Base-by-base conservation (phyloP, 805 yeast genomes). In the Kuraishia ogatae region DNA sequence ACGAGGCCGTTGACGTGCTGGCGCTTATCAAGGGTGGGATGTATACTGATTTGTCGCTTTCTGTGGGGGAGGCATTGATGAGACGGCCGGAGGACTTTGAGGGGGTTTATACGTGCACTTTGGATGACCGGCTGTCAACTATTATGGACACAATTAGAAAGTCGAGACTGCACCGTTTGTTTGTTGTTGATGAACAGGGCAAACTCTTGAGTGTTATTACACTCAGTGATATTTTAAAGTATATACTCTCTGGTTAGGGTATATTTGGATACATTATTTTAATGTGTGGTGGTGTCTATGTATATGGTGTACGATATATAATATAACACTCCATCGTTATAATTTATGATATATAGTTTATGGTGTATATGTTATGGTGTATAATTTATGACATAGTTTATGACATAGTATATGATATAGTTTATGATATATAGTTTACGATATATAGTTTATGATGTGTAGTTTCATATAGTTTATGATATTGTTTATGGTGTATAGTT, bases 81-180 rank as follows among this genome's bases (percentile, higher is more conserved):
- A 83, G 96, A 70, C 78, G 97, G 66, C 85, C 96, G 2, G 97
- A 92, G 62, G 97, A 94, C 67, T 94, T 93, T 64, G 98, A 94
- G 70, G 99, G 99, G 57, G 98, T 94, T 15, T 89, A 91, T 71
- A 94, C 98, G 0, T 94, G 99, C 71, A 89, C 97, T 0, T 77
- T 84, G 60, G 80, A 84, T 61, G 99, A 94, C 68, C 79, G 92
- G 59, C 74, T 94, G 56, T 86, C 93, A 58, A 89, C 96, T 17
- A 87, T 94, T 56, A 80, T 94, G 84, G 97, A 92, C 67, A 92
- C 96, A 39, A 90, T 94, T 57, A 81, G 97, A 64, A 87, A 91
- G 62, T 85, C 96, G 39, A 81, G 98, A 61, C 78, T 94, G 58
- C 97, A 94, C 68, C 80, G 99, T 68, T 79, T 94, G 65, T 89